These are phyloP conservation scores for Boletus rubescentipes DNA, from an alignment of 768 basidiomycete species.

Conservation along the genomic window DNA sequence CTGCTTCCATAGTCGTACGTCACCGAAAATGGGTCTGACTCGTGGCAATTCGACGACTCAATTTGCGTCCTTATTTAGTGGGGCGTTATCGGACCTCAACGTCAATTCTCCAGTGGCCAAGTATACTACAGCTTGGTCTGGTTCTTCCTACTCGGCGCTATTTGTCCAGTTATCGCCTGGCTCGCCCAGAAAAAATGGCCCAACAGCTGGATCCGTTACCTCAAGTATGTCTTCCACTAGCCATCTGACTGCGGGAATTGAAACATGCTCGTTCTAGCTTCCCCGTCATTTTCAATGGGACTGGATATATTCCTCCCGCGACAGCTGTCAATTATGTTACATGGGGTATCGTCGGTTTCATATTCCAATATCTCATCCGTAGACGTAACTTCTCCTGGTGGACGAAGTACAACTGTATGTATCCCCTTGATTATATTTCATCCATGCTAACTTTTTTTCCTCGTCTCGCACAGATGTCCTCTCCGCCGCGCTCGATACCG, in stretches of 20 bases:
- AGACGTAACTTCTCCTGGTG: conserved; percentile 68
- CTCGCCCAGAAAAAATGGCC: conserved; percentile 58
- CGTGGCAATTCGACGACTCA: not conserved
- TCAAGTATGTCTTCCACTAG: conserved; percentile 49
- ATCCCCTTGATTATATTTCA: not conserved
- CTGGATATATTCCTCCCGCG: conserved; percentile 63
- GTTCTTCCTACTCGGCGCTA: conserved; percentile 78
- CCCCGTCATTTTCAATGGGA: conserved; percentile 56
- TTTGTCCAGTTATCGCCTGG: conserved; percentile 59
- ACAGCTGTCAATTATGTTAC: conserved; percentile 64
- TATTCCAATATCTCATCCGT: conserved; percentile 64
- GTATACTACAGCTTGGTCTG: conserved; percentile 61
- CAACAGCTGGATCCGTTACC: conserved; percentile 57
- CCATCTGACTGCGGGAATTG: not conserved
- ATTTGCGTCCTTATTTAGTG: conserved; percentile 31
- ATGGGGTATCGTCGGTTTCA: conserved; percentile 65
- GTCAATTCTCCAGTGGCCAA: conserved; percentile 69
- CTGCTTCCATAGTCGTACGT: conserved; percentile 52
- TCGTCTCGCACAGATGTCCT: conserved; percentile 47
- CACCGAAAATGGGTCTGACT: not conserved
- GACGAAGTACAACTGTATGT: conserved; percentile 50
- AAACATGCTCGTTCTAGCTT: conserved; percentile 34
- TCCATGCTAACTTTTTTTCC: not conserved
- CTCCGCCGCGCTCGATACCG: conserved; percentile 70
- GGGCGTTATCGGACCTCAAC: conserved; percentile 81